Conservation (phyloP, 257 asterid genomes). For the Solanum medicagineum region DNA sequence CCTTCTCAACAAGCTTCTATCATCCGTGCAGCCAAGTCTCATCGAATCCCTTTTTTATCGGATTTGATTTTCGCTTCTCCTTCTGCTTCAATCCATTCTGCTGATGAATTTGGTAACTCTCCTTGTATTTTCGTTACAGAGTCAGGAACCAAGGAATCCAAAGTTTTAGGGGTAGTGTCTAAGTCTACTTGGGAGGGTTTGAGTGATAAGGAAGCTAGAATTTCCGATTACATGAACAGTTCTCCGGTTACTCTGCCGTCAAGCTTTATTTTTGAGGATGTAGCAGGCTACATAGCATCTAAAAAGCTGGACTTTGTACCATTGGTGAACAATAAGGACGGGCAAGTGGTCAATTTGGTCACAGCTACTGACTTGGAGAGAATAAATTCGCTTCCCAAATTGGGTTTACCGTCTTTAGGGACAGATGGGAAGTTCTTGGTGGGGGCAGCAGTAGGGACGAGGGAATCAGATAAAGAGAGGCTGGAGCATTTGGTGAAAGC, state of each 20-base stretch:
- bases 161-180: constrained; percentile 39
- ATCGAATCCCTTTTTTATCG: constrained; percentile 44
- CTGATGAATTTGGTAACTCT: constrained; percentile 38
- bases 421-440: constrained; percentile 59
- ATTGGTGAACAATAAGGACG: constrained; percentile 30
- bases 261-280: constrained; percentile 48
- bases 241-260: constrained; percentile 37
- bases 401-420: constrained; percentile 62
- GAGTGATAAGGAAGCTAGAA: constrained; percentile 29
- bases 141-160: constrained; percentile 29
- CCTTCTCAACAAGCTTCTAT: constrained; percentile 42
- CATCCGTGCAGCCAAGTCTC: constrained; percentile 60
- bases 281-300: constrained; percentile 57
- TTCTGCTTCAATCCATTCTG: constrained; percentile 37
- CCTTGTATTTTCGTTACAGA: constrained; percentile 60
- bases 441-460: constrained; percentile 79
- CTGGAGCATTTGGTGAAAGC: constrained; percentile 77
- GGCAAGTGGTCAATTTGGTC: constrained; percentile 47
- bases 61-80: constrained; percentile 39
- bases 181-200: constrained; percentile 52
- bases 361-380: constrained; percentile 35
- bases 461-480: constrained; percentile 76
- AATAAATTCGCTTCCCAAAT: constrained; percentile 54
- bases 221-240: constrained; percentile 46
- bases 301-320: constrained; percentile 44